Base-by-base conservation (phyloP, 73 alveolate genomes). In the Paramecium bursaria region DNA sequence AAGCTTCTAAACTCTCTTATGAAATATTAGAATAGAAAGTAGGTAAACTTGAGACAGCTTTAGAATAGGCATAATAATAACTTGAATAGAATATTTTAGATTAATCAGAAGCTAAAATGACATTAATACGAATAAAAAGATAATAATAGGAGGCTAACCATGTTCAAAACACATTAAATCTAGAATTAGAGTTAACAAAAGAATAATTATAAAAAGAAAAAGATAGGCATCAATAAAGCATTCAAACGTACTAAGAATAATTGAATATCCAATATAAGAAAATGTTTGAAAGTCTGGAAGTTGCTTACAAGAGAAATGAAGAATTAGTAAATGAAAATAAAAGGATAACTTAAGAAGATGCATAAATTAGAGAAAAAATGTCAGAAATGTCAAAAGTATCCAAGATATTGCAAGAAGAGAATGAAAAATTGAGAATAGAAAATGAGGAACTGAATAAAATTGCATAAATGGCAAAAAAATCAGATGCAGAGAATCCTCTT, bases 261-360 rank as follows among this genome's bases (percentile, higher is more conserved):
- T 13, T 67, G 21, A 47, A 67, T 6, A 67, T 11, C 1, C 10
- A 67, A 67, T 67, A 67, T 35, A 39, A 67, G 13, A 67, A 67
- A 67, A 67, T 67, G 82, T 30, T 30, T 67, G 82, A 67, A 67
- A 67, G 82, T 67, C 27, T 67, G 10, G 54, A 67, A 42, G 44
- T 67, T 2, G 82, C 50, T 9, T 67, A 67, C 44, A 10, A 26
- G 5, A 31, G 82, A 4, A 67, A 67, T 67, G 82, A 67, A 15
- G 33, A 67, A 67, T 39, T 67, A 6, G 50, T 67, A 25, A 31
- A 44, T 67, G 82, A 67, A 67, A 67, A 67, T 39, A 44, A 67
- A 1, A 10, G 44, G 7, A 39, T 39, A 7, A 10, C 44, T 14
- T 39, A 42, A 3, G 21, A 67, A 19, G 82, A 67, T 39, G 11